Evolutionary conservation across 2,329 filamentous ascomycete genomes (phyloP).

Genomic region (Byssothecium circinans): DNA sequence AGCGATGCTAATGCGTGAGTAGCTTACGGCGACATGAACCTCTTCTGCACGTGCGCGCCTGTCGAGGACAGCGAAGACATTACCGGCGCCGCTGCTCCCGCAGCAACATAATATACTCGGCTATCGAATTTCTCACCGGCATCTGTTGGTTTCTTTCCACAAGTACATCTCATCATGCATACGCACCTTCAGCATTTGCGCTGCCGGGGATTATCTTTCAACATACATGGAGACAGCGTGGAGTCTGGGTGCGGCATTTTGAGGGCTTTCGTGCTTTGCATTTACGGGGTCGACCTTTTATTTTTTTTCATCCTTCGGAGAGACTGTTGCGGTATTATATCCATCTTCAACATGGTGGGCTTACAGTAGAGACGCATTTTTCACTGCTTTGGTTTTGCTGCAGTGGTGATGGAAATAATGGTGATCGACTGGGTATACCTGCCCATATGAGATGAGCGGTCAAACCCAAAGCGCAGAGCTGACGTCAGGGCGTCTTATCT

Average conservation of each 20-base stretch:
- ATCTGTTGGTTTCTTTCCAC: not conserved
- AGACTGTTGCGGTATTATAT: not conserved
- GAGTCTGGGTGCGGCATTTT: not conserved
- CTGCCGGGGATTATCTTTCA: not conserved
- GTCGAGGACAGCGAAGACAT: conserved; percentile 57
- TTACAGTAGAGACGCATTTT: not conserved
- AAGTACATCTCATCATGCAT: no score
- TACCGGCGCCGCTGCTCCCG: conserved; percentile 38
- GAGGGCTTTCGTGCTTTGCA: not conserved
- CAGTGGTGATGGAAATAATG: no score
- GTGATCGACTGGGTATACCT: no score
- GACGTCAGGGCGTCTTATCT: not conserved
- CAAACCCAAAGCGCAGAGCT: not conserved
- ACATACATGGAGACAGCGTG: not conserved
- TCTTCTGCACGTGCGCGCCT: conserved; percentile 92
- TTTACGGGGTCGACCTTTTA: not conserved
- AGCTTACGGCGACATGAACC: conserved; percentile 89
- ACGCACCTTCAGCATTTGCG: not conserved
- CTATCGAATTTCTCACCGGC: no score
- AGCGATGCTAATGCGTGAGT: conserved; percentile 22
- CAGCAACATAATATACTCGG: conserved; percentile 37
- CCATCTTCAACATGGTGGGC: conserved; percentile 1
- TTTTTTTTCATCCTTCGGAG: not conserved
- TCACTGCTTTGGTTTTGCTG: no score
- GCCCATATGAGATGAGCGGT: no score